Base-by-base conservation (phyloP, 495 filamentous ascomycete genomes). In the Xylaria flabelliformis region DNA sequence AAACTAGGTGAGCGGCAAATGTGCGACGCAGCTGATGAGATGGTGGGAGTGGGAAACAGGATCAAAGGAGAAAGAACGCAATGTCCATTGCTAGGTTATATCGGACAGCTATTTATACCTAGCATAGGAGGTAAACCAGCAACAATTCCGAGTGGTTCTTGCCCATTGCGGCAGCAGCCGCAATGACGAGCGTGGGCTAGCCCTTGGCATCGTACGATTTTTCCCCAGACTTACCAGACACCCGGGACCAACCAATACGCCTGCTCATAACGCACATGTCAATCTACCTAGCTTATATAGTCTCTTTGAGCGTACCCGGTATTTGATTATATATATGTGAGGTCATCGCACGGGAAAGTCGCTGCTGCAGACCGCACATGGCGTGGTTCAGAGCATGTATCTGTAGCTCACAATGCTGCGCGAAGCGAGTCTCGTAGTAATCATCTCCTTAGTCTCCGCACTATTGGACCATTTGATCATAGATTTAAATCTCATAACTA, bases 161-260 rank as follows among this genome's bases (percentile, higher is more conserved):
- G n/a, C 32, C 34, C 34, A 24, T 56, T 51, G 59, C 69, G 69
- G 69, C 61, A 46, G 34, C 69, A 51, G 63, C 62, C 70, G 63
- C 70, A 61, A 61, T 66, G 62, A 72, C 63, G 59, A 67, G 41
- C 70, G 58, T 67, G 21, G 10, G 48, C 53, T 24, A 46, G 9
- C 53, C 50, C 70, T 67, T 56, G 70, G 39, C 50, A 72, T 72
- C 70, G 70, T 72, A 72, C 63, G 70, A 72, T 61, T 65, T 71
- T 71, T 41, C 70, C 69, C 69, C 69, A 46, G 69, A 71, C 41
- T 55, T 55, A 42, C 34, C 69, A 51, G 26, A 42, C 8, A 56
- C 32, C 59, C 17, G 46, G 69, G 58, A 64, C 46, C 44, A 71
- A 56, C 24, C 34, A 63, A 26, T 4, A 46, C n/a, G 19, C 21